Evolutionary conservation across 306 rosid genomes (phyloP), one percentile per base, ranked within the genome.

Genomic region (Boehmeria nivea): DNA sequence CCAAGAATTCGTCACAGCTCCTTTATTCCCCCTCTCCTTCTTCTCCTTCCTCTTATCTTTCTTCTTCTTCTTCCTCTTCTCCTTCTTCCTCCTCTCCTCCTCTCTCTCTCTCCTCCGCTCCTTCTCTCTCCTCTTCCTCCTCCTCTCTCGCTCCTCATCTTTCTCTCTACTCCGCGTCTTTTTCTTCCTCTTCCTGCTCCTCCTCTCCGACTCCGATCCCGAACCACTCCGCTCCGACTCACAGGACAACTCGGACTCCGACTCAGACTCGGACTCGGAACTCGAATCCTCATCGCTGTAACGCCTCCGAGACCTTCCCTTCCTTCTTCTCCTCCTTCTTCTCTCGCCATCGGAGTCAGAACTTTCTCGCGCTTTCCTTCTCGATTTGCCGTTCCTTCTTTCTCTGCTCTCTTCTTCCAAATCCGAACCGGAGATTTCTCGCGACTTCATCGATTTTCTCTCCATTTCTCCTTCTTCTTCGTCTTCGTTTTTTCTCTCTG

Each of bases 1-100:
- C 96, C 98, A 91, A 6, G 28, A 84, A 68, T 84, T 62, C 15
- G 99, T 91, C 0, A 91, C 99, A 2, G 99, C 96, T 24, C 95
- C 95, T 17, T 55, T 83, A 73, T 81, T 87, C 59, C 95, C 96
- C 54, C 65, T 85, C 63, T 91, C 94, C 66, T 71, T 72, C 76
- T 64, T 82, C 66, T 76, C 80, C 77, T 84, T 76, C 79, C 57
- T 72, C 49, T 73, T 75, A 74, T 44, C 61, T 68, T 82, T 78
- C 65, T 20, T 67, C 71, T 59, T 77, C 63, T 72, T 60, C 55
- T 61, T 61, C 73, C 64, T 70, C 54, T 54, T 59, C 69, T 73
- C 63, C 34, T 71, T 69, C 49, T 66, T 68, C 37, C 67, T 67
- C 39, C 52, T 46, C 56, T 59, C 66, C 46, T 60, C 72, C 74